A percentile compares a stretch with the other conserved stretches of the same genome.
phyloP scores from a whole-genome alignment of 805 yeast species.

The Ogataea zsoltii region DNA sequence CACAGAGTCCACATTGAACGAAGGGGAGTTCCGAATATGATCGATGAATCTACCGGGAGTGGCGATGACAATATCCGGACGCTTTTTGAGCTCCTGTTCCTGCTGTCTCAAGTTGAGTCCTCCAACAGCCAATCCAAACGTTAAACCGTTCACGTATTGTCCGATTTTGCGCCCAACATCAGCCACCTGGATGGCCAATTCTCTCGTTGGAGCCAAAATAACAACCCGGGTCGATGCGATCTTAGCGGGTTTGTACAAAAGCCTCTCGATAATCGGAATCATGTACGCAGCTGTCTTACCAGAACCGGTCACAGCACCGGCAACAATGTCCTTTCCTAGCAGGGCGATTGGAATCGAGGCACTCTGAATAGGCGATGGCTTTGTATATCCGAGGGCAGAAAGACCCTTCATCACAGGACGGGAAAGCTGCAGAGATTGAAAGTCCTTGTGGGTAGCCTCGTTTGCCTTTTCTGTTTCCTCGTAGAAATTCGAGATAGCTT shows the following conservation, averaged over 20 bases:
- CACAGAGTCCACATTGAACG: slow-evolving; percentile 85
- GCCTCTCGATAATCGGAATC: slow-evolving; percentile 92
- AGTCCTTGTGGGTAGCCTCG: slow-evolving; percentile 56
- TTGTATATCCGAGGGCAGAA: slow-evolving; percentile 74
- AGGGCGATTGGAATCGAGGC: slow-evolving; percentile 92
- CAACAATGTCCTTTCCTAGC: slow-evolving; percentile 93
- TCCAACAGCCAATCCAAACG: slow-evolving; percentile 97
- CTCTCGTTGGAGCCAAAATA: slow-evolving; percentile 95
- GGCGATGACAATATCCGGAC: slow-evolving; percentile 96
- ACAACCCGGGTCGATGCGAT: slow-evolving; percentile 87
- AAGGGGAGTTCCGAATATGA: slow-evolving; percentile 92
- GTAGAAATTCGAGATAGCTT: slow-evolving; percentile 79
- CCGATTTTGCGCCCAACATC: slow-evolving; percentile 91
- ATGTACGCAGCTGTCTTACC: slow-evolving; percentile 99
- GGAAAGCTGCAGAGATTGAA: slow-evolving; percentile 77
- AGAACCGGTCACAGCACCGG: slow-evolving; percentile 99
- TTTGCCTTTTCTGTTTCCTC: slow-evolving; percentile 48
- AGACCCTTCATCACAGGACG: slow-evolving; percentile 89
- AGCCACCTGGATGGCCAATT: slow-evolving; percentile 91
- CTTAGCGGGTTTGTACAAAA: slow-evolving; percentile 83
- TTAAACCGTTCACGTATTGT: slow-evolving; percentile 68
- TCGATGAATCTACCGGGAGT: slow-evolving; percentile 99
- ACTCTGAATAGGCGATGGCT: slow-evolving; percentile 92
- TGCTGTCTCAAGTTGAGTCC: slow-evolving; percentile 94
- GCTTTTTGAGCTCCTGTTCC: slow-evolving; percentile 86